Base-by-base conservation (phyloP, 2,329 filamentous ascomycete genomes). In the Cercospora sesami region DNA sequence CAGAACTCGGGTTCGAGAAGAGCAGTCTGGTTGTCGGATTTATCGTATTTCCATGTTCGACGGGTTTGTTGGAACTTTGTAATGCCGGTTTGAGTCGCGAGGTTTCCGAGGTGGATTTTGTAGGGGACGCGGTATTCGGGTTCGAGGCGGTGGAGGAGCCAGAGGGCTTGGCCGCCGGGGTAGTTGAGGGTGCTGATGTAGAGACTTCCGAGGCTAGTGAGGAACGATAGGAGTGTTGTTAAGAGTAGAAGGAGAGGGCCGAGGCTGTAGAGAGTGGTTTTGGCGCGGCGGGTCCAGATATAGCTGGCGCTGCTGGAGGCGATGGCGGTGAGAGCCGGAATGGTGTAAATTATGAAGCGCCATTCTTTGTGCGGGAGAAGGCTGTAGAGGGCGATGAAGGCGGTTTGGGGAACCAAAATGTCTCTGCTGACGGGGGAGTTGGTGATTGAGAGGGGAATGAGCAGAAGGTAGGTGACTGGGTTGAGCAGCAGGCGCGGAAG, bases 281-380 rank as follows among this genome's bases (percentile, higher is more conserved):
- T 94, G 5, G 82, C 75, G n/a, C 86, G 83, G 48, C 90, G 89
- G 1, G 73, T 78, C 78, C 77, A 79, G 71, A 96, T 81, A 79
- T 88, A 90, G 65, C 88, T 86, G 14, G 93, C 92, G 21, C 89
- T 90, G 4, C 92, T 84, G 3, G 92, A 89, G 0, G 93, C 90
- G 2, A 90, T 86, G 10, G 90, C 90, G 0, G 94, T 97, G 31
- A 98, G 82, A 0, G 90, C 85, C 0, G 95, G 95, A 26, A 96
- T 85, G 63, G 88, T 85, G 80, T 98, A 98, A 75, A 98, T 89
- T 73, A 99, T 90, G 83, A 99, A 99, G 18, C 95, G 91, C 78
- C 93, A 91, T 81, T 99, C 95, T 78, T 99, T 99, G 82, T 99
- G 95, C 0, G 94, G 94, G 69, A 97, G 91, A 61, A 93, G 74